phyloP scores from a whole-genome alignment of 768 basidiomycete genomes.

The Podaxis sp. region DNA sequence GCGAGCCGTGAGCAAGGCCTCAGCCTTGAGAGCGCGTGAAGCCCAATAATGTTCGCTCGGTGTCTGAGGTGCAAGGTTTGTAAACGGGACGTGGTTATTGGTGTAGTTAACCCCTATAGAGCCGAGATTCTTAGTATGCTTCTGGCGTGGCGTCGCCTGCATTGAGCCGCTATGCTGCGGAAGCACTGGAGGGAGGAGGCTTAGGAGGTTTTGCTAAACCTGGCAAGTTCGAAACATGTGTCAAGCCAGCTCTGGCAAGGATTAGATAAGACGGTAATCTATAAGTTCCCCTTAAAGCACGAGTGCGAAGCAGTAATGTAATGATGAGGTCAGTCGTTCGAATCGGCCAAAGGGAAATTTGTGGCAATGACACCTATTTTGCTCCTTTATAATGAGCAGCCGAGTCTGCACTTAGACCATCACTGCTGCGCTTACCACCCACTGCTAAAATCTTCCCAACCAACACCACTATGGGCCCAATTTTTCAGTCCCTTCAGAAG shows the following conservation, averaged over 20 bases:
- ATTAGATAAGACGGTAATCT: not conserved
- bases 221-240: not conserved
- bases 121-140: not conserved
- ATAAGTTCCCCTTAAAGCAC: not conserved
- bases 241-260: not conserved
- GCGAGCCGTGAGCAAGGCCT: conserved; percentile 50
- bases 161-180: not conserved
- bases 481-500: not conserved
- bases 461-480: conserved; percentile 1
- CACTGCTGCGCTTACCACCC: not conserved
- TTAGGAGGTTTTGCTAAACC: not conserved
- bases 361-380: not conserved
- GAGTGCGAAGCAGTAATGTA: too few species aligned
- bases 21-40: conserved; percentile 59
- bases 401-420: not conserved
- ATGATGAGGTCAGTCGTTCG: not conserved
- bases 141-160: not conserved
- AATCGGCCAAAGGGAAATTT: not conserved
- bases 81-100: not conserved
- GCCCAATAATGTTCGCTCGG: conserved; percentile 62
- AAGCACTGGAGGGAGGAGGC: not conserved
- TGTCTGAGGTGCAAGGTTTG: conserved; percentile 18
- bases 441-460: not conserved
- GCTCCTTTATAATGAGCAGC: not conserved
- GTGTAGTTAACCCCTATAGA: not conserved